phyloP scores from a whole-genome alignment of 768 basidiomycete genomes.

The Lepiota subincarnata region DNA sequence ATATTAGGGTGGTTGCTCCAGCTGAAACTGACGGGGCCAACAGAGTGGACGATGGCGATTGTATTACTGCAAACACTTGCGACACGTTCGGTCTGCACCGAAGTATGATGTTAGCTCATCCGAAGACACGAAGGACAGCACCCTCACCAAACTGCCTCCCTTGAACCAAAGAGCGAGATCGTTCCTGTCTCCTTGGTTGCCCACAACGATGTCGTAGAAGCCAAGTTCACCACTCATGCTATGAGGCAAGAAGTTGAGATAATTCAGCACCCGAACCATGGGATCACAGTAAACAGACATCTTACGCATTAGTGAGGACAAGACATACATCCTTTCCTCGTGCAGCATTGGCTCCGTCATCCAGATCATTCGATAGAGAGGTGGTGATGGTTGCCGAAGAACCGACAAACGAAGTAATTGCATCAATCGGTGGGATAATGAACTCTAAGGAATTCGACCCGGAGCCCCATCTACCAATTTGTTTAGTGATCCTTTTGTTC shows the following conservation, averaged over 20 bases:
- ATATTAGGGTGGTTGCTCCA: conserved; percentile 79
- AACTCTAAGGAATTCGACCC: conserved; percentile 45
- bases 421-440: conserved; percentile 42
- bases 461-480: conserved; percentile 39
- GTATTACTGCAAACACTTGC: conserved; percentile 73
- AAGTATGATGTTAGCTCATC: conserved; percentile 22
- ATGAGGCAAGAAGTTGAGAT: too few species aligned
- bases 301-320: conserved; percentile 57
- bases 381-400: conserved; percentile 35
- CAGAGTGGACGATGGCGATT: conserved; percentile 75
- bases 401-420: conserved; percentile 37
- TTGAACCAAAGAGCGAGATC: conserved; percentile 57
- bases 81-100: conserved; percentile 43
- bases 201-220: conserved; percentile 56
- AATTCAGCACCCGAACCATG: conserved; percentile 17
- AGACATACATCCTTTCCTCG: conserved; percentile 50
- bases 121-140: background rate
- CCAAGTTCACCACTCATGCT: conserved; percentile 51
- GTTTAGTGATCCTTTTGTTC: background rate
- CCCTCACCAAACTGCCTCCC: conserved; percentile 43
- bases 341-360: conserved; percentile 35
- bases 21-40: conserved; percentile 68
- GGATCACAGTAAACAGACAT: background rate
- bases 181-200: conserved; percentile 57
- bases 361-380: conserved; percentile 40